Evolutionary conservation across 495 filamentous ascomycete genomes (phyloP), one percentile per base, ranked within the genome.

Genomic region (Parmelia sp.): DNA sequence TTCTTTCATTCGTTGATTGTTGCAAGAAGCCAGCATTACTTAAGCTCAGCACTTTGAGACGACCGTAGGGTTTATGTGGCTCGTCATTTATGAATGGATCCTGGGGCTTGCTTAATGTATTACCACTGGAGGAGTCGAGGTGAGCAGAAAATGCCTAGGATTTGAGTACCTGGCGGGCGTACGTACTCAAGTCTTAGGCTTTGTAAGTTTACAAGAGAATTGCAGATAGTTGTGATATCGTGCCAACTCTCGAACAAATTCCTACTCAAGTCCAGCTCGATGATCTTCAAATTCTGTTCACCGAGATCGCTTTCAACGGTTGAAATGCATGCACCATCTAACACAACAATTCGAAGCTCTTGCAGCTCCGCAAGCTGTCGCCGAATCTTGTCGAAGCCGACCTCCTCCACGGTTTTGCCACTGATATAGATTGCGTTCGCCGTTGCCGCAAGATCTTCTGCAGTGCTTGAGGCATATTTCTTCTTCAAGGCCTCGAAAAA

Each of bases 351-450:
- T 62, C 81, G 84, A 64, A 97, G 79, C 70, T 92, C 88, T 56
- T 86, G 76, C 29, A 97, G 78, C 72, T 89, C 82, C 3, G 90
- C 87, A 61, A 91, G 85, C 75, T 92, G 83, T 65, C 82, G 82
- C 33, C 88, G 81, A 66, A 96, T 92, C 79, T 96, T 96, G 61
- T 95, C 92, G 71, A 97, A 97, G 51, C 94, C 94, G 29, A 98
- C 84, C 77, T 97, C 95, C 76, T 98, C 90, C 27, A 89, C 92
- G 31, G 94, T 82, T 73, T 98, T 98, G 23, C 86, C 86, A 57
- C 88, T 91, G 68, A 97, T 87, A 36, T 81, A 70, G 62, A 96
- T 89, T 8, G 69, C 61, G 1, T 72, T 66, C 21, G 66, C 68
- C 7, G 74, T 72, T 45, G 71, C 69, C 44, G 73, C 71, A 33